Base-by-base conservation (phyloP, 2,329 filamentous ascomycete species). In the Tolypocladium ovalisporum region DNA sequence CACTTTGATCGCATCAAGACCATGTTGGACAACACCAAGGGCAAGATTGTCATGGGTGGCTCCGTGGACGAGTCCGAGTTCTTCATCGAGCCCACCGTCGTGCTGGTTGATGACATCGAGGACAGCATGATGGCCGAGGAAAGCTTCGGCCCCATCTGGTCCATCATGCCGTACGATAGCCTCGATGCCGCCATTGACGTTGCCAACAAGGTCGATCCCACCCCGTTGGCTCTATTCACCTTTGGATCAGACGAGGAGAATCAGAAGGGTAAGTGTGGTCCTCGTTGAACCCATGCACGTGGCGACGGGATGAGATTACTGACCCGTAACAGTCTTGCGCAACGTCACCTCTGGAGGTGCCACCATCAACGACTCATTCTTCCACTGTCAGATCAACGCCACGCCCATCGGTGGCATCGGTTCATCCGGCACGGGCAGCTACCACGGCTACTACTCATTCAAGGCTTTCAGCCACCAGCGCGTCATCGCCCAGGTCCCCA, bases 81-180 rank as follows among this genome's bases (percentile, higher is more conserved):
- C 54, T 97, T 88, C 73, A 94, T 99, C 64, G 90, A 93, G 70
- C 90, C 92, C 1, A 99, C 94, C 0, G 85, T 93, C n/a, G 85
- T 99, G n/a, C 80, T 90, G 60, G 87, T 97, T 40, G 79, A 89
- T 62, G 85, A 84, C 60, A 69, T 81, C 19, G 60, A 73, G 34
- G 81, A 92, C 54, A 93, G 96, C 73, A 83, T 97, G 72, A 81
- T 97, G 67, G 75, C 76, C 29, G 84, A 96, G 61, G 94, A 99
- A 75, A 90, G 86, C 49, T 99, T 99, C 69, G 94, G 93, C 8
- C 94, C 94, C n/a, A 79, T 96, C 59, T 90, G 96, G 63, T 86
- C 89, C 61, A 84, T 97, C 61, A 75, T 96, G 56, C 81, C 90
- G 0, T 87, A 90, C 57, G 82, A 90, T 62, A 80, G 84, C 64